Evolutionary conservation across 768 basidiomycete species (phyloP), one percentile per base, ranked within the genome.

Genomic region (Termitomyces sp.): DNA sequence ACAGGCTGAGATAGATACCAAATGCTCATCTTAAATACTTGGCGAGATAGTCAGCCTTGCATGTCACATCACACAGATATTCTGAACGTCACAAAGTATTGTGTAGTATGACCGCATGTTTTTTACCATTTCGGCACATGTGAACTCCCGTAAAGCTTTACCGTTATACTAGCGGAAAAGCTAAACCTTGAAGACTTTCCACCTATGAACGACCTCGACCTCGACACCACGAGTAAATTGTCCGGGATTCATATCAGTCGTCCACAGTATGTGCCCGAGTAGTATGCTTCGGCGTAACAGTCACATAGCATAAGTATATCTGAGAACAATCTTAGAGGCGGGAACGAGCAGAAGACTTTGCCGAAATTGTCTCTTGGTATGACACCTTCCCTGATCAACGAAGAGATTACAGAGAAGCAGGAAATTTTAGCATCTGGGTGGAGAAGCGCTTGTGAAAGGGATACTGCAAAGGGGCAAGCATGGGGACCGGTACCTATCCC

Each of bases 371-470:
- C 41, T n/a, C 41, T 20, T 14, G 41, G 8, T 20, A 43, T 43
- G n/a, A 43, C 41, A 43, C 41, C 41, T 43, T 38, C 8, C 8
- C n/a, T n/a, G n/a, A 43, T 35, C 28, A 49, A 56, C 50, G 40
- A 16, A 50, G 48, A 40, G 8, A 56, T 47, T 12, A 33, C 32
- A 50, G 56, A 50, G 26, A 51, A 30, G 14, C 50, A n/a, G n/a
- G 7, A 26, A 33, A 4, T n/a, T 13, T 50, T 33, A 5, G 33
- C 33, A 5, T 13, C 33, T 35, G 33, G 32, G 18, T 57, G 46
- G 50, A 43, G 16, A 33, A 36, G 33, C 35, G 12, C 41, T 53
- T 57, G 63, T 63, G 60, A 38, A 58, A 60, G n/a, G 50, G 44
- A 62, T 50, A 46, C 20, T 28, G 26, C 35, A 59, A 64, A 61